Evolutionary conservation across 2,329 filamentous ascomycete genomes (phyloP), one percentile per base, ranked within the genome.

Genomic region (Paecilomyces dactylethromorphus): DNA sequence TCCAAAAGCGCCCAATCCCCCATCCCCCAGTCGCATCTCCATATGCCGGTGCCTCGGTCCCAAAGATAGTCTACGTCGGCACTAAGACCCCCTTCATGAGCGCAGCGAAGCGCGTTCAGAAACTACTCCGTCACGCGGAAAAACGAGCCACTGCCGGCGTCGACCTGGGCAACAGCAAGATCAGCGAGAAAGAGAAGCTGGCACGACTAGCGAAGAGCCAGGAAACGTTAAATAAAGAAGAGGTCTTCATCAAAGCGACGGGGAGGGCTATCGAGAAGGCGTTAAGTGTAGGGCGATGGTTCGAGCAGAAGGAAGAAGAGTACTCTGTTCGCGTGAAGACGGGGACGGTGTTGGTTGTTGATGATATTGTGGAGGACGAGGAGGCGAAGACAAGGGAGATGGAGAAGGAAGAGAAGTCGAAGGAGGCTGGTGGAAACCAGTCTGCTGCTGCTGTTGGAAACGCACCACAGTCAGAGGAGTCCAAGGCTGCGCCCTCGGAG

Each of bases 201-300:
- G 68, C 65, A 7, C 65, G 67, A 56, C 61, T 76, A 24, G 69
- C 64, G 55, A 67, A 70, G 53, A 68, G 64, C 0, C 70, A 71
- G 15, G 72, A 76, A 33, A 65, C 69, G 52, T 65, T 77, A 35
- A 63, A 64, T 7, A 65, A 65, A 56, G 83, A 86, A 63, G 76
- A 80, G 53, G 79, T 87, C 0, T 76, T 81, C 62, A 66, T 87
- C 29, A 87, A 86, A 67, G 85, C 81, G 4, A 84, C 82, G 10
- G 84, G 84, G 4, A 78, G 81, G 55, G 84, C 84, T 39, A 85
- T 87, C 62, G 75, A 79, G 58, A 80, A 82, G 68, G 83, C 81
- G 13, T 67, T 87, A 69, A 76, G 78, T 49, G 65, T 87, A 24
- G 84, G 77, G 1, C 68, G 80, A 55, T 84, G 79, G 78, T 87